A percentile compares a stretch with the other conserved stretches of the same genome.
phyloP scores from a whole-genome alignment of 2,329 filamentous ascomycete species.

The Fusarium liriodendri region DNA sequence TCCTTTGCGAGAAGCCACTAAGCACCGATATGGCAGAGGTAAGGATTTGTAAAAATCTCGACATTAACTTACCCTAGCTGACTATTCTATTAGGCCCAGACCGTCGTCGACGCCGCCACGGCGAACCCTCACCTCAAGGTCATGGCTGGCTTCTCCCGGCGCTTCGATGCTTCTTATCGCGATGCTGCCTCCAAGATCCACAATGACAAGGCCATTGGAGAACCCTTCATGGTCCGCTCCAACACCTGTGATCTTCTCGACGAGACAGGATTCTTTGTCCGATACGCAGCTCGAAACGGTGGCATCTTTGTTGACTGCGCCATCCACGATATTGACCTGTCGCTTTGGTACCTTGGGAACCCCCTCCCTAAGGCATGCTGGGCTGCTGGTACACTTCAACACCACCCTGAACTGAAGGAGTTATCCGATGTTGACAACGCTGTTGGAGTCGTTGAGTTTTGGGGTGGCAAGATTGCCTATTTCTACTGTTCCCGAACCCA shows the following conservation, averaged over 20 bases:
- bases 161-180: slow-evolving; percentile 73
- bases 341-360: slow-evolving; percentile 45
- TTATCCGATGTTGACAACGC: slow-evolving; percentile 45
- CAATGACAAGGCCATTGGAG: slow-evolving; percentile 64
- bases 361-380: slow-evolving; percentile 24
- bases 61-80: too few relatives aligned
- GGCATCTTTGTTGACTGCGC: slow-evolving; percentile 78
- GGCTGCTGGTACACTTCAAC: slow-evolving; percentile 23
- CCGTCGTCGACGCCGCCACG: slow-evolving; percentile 67
- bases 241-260: slow-evolving; percentile 77
- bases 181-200: slow-evolving; percentile 65
- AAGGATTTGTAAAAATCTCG: too few relatives aligned
- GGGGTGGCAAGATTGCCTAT: slow-evolving; percentile 71
- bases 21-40: slow-evolving; percentile 55
- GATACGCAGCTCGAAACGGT: slow-evolving; percentile 71
- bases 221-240: slow-evolving; percentile 69
- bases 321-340: slow-evolving; percentile 70
- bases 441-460: slow-evolving; percentile 72
- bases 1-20: slow-evolving; percentile 37
- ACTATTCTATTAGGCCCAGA: slow-evolving; percentile 58
- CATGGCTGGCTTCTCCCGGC: slow-evolving; percentile 56
- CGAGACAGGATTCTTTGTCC: slow-evolving; percentile 73
- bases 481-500: slow-evolving; percentile 74
- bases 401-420: slow-evolving; percentile 41
- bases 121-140: slow-evolving; percentile 70